Conservation (phyloP, 2,329 filamentous ascomycete genomes). For the Alternaria angustiovoidea region DNA sequence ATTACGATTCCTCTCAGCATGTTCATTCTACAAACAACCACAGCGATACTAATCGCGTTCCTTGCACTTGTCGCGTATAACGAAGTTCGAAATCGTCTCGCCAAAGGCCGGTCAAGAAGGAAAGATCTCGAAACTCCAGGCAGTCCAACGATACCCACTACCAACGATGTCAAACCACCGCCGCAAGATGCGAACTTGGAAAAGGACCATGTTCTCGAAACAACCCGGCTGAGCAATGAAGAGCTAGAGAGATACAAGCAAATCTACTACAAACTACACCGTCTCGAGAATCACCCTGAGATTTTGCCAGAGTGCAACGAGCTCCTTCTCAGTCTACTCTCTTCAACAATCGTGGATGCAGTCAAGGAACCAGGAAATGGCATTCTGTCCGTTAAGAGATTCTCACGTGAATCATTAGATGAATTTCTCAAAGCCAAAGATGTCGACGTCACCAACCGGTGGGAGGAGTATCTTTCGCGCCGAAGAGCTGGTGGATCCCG, state of each 20-base stretch:
- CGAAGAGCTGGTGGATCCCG: constrained; percentile 44
- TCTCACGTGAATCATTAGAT: constrained; percentile 32
- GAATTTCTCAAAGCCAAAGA: constrained; percentile 47
- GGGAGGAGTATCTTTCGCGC: constrained; percentile 47
- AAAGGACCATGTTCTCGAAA: neutral
- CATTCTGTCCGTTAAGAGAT: constrained; percentile 46
- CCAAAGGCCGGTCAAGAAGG: constrained; percentile 22
- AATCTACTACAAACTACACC: constrained; percentile 54
- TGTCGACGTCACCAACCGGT: constrained; percentile 40
- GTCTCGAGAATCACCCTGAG: constrained; percentile 50
- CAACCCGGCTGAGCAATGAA: neutral
- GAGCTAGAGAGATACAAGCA: constrained; percentile 37
- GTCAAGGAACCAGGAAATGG: constrained; percentile 18
- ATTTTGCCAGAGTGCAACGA: constrained; percentile 46
- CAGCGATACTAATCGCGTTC: constrained; percentile 29
- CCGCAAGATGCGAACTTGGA: neutral
- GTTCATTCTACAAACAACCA: constrained; percentile 33
- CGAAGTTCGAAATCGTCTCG: constrained; percentile 23
- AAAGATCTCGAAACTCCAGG: constrained; percentile 27
- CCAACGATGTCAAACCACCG: constrained; percentile 2
- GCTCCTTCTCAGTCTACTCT: constrained; percentile 48
- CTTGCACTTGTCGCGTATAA: constrained; percentile 29
- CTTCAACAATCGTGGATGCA: constrained; percentile 41
- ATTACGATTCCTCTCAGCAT: constrained; percentile 10
- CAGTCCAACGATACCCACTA: constrained; percentile 15